Percentiles rank a stretch among this genome's conserved stretches.
phyloP scores from a whole-genome alignment of 2,329 filamentous ascomycete species.

The Elsinoe arachidis region DNA sequence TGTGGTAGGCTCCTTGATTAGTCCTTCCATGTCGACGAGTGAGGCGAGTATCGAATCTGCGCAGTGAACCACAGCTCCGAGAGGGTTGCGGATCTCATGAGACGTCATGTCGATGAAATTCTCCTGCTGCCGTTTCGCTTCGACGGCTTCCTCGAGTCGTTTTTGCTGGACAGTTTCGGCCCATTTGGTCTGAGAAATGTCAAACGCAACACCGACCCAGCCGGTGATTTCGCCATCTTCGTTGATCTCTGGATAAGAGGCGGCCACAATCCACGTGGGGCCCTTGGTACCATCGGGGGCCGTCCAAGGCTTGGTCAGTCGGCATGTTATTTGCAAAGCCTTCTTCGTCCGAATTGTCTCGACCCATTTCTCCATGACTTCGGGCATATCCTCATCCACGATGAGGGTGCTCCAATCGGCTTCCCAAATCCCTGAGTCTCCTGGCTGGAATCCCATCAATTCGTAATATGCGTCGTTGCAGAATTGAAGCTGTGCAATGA shows the following conservation, averaged over 20 bases:
- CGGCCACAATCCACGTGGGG: conserved; percentile 17
- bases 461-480: conserved; percentile 42
- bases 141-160: conserved; percentile 22
- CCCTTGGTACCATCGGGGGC: conserved; percentile 18
- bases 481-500: conserved; percentile 29
- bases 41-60: conserved; percentile 17
- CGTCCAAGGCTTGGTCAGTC: conserved; percentile 23
- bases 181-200: conserved; percentile 39
- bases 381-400: conserved; percentile 26
- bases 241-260: conserved; percentile 20
- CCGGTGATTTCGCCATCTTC: conserved; percentile 29
- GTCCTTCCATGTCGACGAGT: conserved; percentile 13
- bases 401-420: conserved; percentile 38
- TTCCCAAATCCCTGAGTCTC: conserved; percentile 27
- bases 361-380: conserved; percentile 33
- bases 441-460: conserved; percentile 37
- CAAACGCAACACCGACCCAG: conserved; percentile 36
- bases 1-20: conserved; percentile 1
- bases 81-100: conserved; percentile 16
- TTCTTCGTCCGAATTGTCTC: conserved; percentile 28
- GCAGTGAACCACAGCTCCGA: conserved; percentile 17
- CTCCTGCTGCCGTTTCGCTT: conserved; percentile 16
- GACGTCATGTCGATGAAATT: conserved; percentile 14
- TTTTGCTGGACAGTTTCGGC: conserved; percentile 34
- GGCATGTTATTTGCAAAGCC: conserved; percentile 37